Percentiles rank a stretch among this genome's conserved stretches.
Evolutionary conservation across 2,329 filamentous ascomycete species (phyloP).

Genomic region (Verticillium zaregamsianum): DNA sequence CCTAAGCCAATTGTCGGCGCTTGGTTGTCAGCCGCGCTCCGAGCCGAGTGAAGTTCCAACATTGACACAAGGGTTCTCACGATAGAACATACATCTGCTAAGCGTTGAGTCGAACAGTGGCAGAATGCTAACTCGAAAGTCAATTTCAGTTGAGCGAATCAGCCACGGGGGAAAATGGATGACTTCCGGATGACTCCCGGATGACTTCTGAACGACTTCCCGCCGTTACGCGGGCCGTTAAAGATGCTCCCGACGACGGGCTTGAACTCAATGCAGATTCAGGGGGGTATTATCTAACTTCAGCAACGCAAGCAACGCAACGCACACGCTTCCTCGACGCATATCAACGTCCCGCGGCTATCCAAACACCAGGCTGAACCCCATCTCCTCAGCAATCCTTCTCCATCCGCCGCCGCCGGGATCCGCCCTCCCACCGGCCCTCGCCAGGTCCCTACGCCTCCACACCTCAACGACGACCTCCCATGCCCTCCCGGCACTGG

Average conservation of each 20-base stretch:
- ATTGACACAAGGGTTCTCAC: no score
- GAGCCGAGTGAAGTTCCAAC: no score
- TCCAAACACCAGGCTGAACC: constrained; percentile 11
- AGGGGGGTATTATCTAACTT: not conserved
- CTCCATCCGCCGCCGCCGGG: constrained; percentile 11
- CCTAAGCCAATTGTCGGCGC: no score
- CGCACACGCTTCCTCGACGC: not conserved
- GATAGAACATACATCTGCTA: no score
- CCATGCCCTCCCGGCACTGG: constrained; percentile 12
- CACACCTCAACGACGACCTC: constrained; percentile 11
- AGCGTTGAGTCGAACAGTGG: no score
- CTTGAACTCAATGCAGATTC: not conserved
- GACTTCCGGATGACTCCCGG: no score
- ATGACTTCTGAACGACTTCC: no score
- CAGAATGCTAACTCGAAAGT: no score
- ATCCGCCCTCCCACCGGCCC: constrained; percentile 6
- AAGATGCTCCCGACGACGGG: not conserved
- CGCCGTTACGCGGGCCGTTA: not conserved
- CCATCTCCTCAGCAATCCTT: constrained; percentile 10
- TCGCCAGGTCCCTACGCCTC: constrained; percentile 11
- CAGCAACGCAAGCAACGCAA: not conserved
- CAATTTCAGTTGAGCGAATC: no score
- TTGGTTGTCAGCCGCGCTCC: no score
- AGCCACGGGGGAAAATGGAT: no score
- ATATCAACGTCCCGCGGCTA: not conserved